Percentiles rank a stretch among this genome's conserved stretches.
These are phyloP conservation scores for Leccinum pachyderme DNA, from an alignment of 1,284 basidiomycete species.

Conservation along the genomic window DNA sequence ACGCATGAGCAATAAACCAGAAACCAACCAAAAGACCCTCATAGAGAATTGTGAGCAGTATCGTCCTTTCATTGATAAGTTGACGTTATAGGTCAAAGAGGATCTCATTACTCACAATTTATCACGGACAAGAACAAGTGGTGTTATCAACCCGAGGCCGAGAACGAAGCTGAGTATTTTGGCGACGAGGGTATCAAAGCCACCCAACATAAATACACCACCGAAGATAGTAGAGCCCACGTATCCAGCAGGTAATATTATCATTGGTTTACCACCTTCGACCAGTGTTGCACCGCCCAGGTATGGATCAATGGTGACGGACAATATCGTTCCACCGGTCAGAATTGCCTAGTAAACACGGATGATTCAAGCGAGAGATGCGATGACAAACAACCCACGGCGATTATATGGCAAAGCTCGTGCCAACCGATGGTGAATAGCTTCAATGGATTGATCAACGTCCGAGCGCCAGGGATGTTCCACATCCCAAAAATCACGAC, in stretches of 20 bases:
- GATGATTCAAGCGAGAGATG: slow-evolving; percentile 8
- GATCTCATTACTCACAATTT: slow-evolving; percentile 59
- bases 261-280: slow-evolving; percentile 65
- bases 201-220: slow-evolving; percentile 74
- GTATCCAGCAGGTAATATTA: slow-evolving; percentile 74
- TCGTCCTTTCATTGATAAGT: slow-evolving; percentile 53
- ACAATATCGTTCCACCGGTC: slow-evolving; percentile 70
- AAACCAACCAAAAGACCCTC: slow-evolving; percentile 78
- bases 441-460: slow-evolving; percentile 76
- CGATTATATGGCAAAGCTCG: slow-evolving; percentile 77
- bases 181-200: slow-evolving; percentile 76
- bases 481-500: slow-evolving; percentile 80
- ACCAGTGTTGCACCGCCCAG: slow-evolving; percentile 77
- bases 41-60: slow-evolving; percentile 69
- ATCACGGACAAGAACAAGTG: slow-evolving; percentile 75
- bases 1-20: slow-evolving; percentile 85
- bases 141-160: slow-evolving; percentile 69
- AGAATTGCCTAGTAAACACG: slow-evolving; percentile 57
- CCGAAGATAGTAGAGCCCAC: slow-evolving; percentile 76
- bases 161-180: slow-evolving; percentile 82
- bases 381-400: slow-evolving; percentile 44
- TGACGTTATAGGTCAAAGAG: slow-evolving; percentile 1
- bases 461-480: slow-evolving; percentile 75
- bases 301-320: slow-evolving; percentile 79
- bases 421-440: slow-evolving; percentile 83